These are phyloP conservation scores for Colletotrichum cereale DNA, from an alignment of 2,329 filamentous ascomycete species.

Conservation along the genomic window DNA sequence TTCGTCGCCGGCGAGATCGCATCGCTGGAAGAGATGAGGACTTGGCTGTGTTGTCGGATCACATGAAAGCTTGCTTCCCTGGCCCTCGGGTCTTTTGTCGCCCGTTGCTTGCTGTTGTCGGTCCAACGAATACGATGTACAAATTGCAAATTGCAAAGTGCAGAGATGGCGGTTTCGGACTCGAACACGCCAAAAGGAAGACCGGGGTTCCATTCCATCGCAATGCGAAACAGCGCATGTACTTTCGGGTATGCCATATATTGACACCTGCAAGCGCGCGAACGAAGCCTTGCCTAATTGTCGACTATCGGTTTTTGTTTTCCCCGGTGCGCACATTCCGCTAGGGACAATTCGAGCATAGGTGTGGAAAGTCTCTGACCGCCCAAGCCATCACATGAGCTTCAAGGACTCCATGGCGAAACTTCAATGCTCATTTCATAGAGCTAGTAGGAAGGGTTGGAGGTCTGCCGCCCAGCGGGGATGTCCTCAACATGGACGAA, in stretches of 20 bases:
- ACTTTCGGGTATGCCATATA: background rate
- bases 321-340: background rate
- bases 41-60: constrained; percentile 22
- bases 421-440: background rate
- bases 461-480: background rate
- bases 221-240: background rate
- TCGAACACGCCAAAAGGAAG: background rate
- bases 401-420: background rate
- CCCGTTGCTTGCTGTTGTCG: background rate
- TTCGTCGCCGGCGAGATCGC: constrained; percentile 8
- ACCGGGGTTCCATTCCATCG: background rate
- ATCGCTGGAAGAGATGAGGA: background rate
- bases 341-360: background rate
- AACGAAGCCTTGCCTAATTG: too few species aligned
- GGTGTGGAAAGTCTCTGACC: background rate
- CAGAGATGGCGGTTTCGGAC: background rate
- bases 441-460: background rate
- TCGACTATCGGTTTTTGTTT: too few species aligned
- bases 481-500: background rate
- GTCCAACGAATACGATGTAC: constrained; percentile 2
- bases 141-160: background rate
- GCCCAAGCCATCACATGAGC: background rate
- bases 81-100: background rate
- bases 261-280: background rate
- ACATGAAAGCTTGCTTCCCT: constrained; percentile 20